Evolutionary conservation across 208 protist genomes (phyloP).

Genomic region (Baffinella frigidus): DNA sequence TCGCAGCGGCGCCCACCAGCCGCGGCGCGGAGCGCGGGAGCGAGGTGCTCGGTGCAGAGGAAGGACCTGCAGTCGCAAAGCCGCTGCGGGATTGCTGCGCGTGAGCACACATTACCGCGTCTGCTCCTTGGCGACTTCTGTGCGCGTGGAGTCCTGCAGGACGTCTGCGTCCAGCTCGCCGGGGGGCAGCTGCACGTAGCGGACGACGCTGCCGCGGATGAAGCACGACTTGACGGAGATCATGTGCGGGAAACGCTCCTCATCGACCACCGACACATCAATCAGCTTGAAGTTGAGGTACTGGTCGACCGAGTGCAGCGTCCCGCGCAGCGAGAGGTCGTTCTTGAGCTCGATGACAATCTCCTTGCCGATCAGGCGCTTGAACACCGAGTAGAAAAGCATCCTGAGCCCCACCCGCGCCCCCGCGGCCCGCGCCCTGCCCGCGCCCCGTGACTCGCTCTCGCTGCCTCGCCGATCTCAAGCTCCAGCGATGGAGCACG

Average conservation of each 20-base stretch:
- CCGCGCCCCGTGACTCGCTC: too few species aligned
- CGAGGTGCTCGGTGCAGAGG: too few species aligned
- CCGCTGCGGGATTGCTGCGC: too few species aligned
- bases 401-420: too few species aligned
- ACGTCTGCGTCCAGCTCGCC: constrained; percentile 31
- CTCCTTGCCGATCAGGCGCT: constrained; percentile 34
- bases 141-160: constrained; percentile 38
- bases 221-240: constrained; percentile 39
- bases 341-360: constrained; percentile 48
- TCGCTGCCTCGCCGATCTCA: too few species aligned
- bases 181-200: constrained; percentile 17
- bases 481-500: too few species aligned
- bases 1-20: too few species aligned
- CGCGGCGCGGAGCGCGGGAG: too few species aligned
- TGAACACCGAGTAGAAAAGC: constrained; percentile 55
- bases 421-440: too few species aligned
- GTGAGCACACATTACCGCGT: too few species aligned
- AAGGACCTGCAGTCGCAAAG: too few species aligned
- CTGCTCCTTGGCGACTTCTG: constrained; percentile 43
- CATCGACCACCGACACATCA: constrained; percentile 15
- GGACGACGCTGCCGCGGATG: constrained; percentile 27
- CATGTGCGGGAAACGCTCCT: constrained; percentile 47
- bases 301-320: constrained; percentile 42
- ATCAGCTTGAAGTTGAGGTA: constrained; percentile 47
- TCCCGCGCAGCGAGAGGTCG: constrained; percentile 13